Conservation (phyloP, 208 protist species). For the Crithidia acanthocephali region DNA sequence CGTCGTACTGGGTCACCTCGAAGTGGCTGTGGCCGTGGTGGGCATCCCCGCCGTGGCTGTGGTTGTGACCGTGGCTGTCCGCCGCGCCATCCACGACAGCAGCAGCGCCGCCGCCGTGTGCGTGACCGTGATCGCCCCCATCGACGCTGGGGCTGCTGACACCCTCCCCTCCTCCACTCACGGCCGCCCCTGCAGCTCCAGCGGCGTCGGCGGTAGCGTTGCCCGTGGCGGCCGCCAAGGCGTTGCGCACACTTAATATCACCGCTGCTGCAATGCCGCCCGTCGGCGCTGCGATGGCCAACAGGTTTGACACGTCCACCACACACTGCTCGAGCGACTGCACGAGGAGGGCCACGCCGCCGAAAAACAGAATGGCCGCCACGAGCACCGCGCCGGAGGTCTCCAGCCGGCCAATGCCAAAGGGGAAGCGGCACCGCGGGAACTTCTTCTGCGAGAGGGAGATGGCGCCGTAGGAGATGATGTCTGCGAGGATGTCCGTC, state of each 20-base stretch:
- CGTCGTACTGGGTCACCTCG: constrained; percentile 59
- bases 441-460: constrained; percentile 61
- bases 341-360: constrained; percentile 74
- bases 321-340: constrained; percentile 63
- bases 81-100: too few relatives aligned
- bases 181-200: not conserved
- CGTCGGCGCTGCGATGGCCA: constrained; percentile 8
- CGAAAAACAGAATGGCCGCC: constrained; percentile 76
- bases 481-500: constrained; percentile 83
- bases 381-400: constrained; percentile 84
- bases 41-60: constrained; percentile 32
- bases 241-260: constrained; percentile 6
- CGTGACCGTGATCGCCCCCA: constrained; percentile 16
- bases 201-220: not conserved
- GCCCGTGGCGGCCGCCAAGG: constrained; percentile 2
- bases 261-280: constrained; percentile 24
- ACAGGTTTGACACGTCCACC: constrained; percentile 27
- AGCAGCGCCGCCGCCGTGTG: constrained; percentile 1
- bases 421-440: constrained; percentile 83
- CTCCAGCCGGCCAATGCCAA: constrained; percentile 84
- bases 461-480: constrained; percentile 79
- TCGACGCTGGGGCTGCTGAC: not conserved
- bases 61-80: constrained; percentile 8
- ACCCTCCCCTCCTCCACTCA: not conserved
- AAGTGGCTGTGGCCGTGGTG: constrained; percentile 86